Percentiles rank a stretch among this genome's conserved stretches.
phyloP scores from a whole-genome alignment of 495 filamentous ascomycete genomes.

The Neurospora sp. region DNA sequence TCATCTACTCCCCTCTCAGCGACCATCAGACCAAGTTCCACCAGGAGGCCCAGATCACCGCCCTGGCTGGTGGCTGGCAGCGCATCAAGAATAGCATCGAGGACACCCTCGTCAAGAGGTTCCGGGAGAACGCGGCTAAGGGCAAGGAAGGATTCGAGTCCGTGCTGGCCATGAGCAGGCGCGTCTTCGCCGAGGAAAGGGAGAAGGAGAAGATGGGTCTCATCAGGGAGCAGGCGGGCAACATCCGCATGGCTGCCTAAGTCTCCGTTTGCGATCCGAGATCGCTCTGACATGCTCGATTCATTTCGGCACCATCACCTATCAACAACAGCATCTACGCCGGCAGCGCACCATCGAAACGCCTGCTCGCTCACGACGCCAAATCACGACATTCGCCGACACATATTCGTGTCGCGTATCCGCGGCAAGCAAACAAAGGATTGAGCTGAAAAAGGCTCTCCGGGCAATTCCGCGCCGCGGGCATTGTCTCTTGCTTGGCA shows the following conservation, averaged over 20 bases:
- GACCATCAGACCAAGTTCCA: slow-evolving; percentile 63
- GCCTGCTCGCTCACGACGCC: neutral
- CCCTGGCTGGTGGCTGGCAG: slow-evolving; percentile 91
- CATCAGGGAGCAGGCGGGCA: slow-evolving; percentile 18
- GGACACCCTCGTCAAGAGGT: slow-evolving; percentile 77
- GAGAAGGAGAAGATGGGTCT: slow-evolving; percentile 31
- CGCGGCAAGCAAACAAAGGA: slow-evolving; percentile 1
- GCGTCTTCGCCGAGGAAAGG: slow-evolving; percentile 81
- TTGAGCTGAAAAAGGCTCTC: neutral
- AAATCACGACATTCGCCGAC: neutral
- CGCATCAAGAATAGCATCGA: slow-evolving; percentile 90
- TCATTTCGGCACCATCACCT: neutral
- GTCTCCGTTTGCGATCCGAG: neutral
- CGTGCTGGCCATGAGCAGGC: slow-evolving; percentile 85
- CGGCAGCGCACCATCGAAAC: neutral
- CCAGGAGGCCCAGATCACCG: slow-evolving; percentile 86
- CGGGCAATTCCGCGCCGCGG: neutral
- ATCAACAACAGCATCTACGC: neutral
- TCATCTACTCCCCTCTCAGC: slow-evolving; percentile 63
- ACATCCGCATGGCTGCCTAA: slow-evolving; percentile 20
- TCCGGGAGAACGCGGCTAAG: slow-evolving; percentile 79
- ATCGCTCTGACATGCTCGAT: neutral
- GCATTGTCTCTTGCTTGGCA: neutral
- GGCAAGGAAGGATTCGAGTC: slow-evolving; percentile 90
- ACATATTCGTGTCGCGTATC: neutral